These are phyloP conservation scores for Blumeria graminis DNA, from an alignment of 2,329 filamentous ascomycete species.

Conservation along the genomic window DNA sequence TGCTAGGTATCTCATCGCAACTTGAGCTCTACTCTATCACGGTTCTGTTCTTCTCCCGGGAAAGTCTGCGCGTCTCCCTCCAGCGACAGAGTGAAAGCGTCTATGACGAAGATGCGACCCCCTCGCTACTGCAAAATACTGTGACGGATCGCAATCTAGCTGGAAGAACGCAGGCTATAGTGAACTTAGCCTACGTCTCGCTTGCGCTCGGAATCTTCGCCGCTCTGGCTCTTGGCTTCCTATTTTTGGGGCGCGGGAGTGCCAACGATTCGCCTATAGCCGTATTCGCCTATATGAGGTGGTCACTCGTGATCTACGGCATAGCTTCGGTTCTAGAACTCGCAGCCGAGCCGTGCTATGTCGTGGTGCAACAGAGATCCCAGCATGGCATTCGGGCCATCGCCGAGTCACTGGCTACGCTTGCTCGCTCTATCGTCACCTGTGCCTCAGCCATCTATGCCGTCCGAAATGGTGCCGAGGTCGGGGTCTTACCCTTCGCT, in stretches of 20 bases:
- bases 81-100: conserved; percentile 41
- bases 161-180: conserved; percentile 41
- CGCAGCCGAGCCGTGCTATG: conserved; percentile 68
- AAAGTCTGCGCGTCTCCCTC: conserved; percentile 74
- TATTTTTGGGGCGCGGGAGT: conserved; percentile 35
- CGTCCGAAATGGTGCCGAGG: conserved; percentile 23
- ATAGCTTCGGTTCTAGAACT: conserved; percentile 46
- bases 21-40: conserved; percentile 83
- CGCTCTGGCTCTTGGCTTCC: conserved; percentile 35
- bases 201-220: conserved; percentile 42
- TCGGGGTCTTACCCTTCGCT: conserved; percentile 73
- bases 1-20: conserved; percentile 69
- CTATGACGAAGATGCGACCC: conserved; percentile 7
- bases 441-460: conserved; percentile 47
- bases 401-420: conserved; percentile 63
- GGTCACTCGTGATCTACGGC: conserved; percentile 29
- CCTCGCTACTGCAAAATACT: conserved; percentile 8
- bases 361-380: conserved; percentile 60
- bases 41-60: conserved; percentile 81
- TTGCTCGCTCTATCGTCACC: conserved; percentile 51
- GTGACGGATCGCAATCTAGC: conserved; percentile 11
- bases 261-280: conserved; percentile 23
- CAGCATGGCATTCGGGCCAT: conserved; percentile 57
- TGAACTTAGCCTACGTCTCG: conserved; percentile 73
- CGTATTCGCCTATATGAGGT: conserved; percentile 35